These are phyloP conservation scores for Rhynchospora breviuscula DNA, from an alignment of 176 grass and related monocot genomes.

Conservation along the genomic window DNA sequence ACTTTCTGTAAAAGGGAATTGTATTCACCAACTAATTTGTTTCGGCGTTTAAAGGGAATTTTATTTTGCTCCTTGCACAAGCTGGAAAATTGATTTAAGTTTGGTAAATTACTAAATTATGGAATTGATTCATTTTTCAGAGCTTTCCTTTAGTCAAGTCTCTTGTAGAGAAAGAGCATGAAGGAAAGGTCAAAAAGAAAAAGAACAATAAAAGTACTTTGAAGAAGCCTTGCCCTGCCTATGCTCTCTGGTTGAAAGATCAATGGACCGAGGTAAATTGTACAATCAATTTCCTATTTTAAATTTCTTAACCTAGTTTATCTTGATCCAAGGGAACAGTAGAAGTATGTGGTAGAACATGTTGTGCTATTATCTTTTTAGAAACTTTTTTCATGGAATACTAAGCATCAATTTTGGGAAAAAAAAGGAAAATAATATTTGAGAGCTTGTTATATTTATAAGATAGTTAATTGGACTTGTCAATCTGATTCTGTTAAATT, in stretches of 20 bases:
- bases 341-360: not conserved
- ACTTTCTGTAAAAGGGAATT: not conserved
- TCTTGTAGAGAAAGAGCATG: constrained; percentile 50
- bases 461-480: not conserved
- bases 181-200: constrained; percentile 58
- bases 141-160: constrained; percentile 56
- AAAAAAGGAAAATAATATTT: not conserved
- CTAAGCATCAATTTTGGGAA: not conserved
- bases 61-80: not conserved
- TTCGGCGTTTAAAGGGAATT: not conserved
- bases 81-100: not conserved
- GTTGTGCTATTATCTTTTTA: not conserved
- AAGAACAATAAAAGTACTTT: constrained; percentile 34
- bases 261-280: constrained; percentile 63
- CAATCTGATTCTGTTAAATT: not conserved
- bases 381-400: not conserved
- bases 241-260: constrained; percentile 73
- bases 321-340: not conserved
- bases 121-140: constrained; percentile 27
- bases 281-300: not conserved
- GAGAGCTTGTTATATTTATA: not conserved
- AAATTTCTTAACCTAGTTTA: not conserved
- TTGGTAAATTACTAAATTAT: not conserved
- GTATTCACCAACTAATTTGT: not conserved
- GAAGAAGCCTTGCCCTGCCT: constrained; percentile 69